Percentiles rank a stretch among this genome's conserved stretches.
phyloP scores from a whole-genome alignment of 768 basidiomycete genomes.

The Russula sp. region DNA sequence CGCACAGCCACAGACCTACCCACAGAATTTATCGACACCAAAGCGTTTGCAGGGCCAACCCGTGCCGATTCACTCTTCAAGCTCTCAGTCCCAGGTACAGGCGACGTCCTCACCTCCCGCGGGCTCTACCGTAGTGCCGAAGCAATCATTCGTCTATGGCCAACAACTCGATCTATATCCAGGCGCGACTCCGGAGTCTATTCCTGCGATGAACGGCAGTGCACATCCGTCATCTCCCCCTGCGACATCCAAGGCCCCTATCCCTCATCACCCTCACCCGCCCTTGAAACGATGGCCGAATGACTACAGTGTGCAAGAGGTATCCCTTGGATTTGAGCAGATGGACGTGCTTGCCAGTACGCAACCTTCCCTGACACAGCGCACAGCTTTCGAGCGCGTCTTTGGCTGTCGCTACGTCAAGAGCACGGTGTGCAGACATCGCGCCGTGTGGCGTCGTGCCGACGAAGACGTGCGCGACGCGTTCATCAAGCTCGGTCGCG shows the following conservation, averaged over 20 bases:
- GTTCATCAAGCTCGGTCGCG: slow-evolving; percentile 49
- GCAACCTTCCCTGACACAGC: slow-evolving; percentile 48
- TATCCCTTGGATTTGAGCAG: slow-evolving; percentile 52
- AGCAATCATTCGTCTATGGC: slow-evolving; percentile 11
- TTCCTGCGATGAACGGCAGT: slow-evolving; percentile 22
- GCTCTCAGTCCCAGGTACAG: slow-evolving; percentile 6
- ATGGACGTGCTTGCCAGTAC: slow-evolving; percentile 37
- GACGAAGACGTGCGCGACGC: slow-evolving; percentile 40
- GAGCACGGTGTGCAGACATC: slow-evolving; percentile 65
- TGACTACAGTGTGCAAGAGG: slow-evolving; percentile 64
- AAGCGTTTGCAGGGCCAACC: slow-evolving; percentile 20
- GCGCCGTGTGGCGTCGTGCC: slow-evolving; percentile 62
- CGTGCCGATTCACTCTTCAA: slow-evolving; percentile 10
- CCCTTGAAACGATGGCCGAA: slow-evolving; percentile 73
- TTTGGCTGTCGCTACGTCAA: slow-evolving; percentile 70
- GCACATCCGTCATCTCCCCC: slow-evolving; percentile 25
- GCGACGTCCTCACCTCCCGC: slow-evolving; percentile 11
- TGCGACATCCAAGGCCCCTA: slow-evolving; percentile 24
- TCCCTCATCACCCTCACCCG: slow-evolving; percentile 50
- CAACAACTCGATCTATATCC: slow-evolving; percentile 14
- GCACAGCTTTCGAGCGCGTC: slow-evolving; percentile 61
- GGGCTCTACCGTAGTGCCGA: neutral
- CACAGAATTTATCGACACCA: slow-evolving; percentile 22
- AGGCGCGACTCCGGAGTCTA: slow-evolving; percentile 3
- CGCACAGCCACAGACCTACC: slow-evolving; percentile 18